Evolutionary conservation across 2,329 filamentous ascomycete species (phyloP), one percentile per base, ranked within the genome.

Genomic region (Ceratocystis papillata): DNA sequence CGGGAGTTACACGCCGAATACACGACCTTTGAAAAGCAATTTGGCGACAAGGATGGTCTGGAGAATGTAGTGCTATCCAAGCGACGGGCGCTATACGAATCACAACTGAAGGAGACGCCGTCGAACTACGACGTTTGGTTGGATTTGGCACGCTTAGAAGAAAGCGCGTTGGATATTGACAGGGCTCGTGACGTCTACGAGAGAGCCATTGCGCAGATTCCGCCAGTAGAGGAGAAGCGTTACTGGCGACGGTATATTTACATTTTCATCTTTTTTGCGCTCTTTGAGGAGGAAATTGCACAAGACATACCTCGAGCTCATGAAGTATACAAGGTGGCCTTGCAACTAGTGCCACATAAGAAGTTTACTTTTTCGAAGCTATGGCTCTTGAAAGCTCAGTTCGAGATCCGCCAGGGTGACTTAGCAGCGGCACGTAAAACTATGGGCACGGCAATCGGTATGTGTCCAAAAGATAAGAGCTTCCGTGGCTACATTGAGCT

Each of bases 51-150:
- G 65, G 90, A 96, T 71, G 94, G 94, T 3, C 90, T 99, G 1
- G 93, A 97, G 72, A 90, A 97, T 74, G 92, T 97, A 7, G 90
- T 99, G 37, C 75, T 97, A n/a, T 91, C 91, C 17, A 99, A 99
- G 75, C 83, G 94, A 70, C 82, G 94, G 71, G 88, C 96, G 20
- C 86, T 94, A 69, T 99, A 99, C 75, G 94, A 99, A 76, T 90
- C 96, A 71, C 88, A 94, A 73, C 84, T 97, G 70, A 93, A 91
- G 72, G 89, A 95, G 73, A 97, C 96, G 72, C 85, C 92, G 1
- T 94, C 95, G 73, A 96, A 96, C 75, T 99, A 99, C 78, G 94
- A 99, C 73, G 83, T 87, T 12, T 99, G 94, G 94, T 93, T 99
- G 71, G 94, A 97, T 75, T 96, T 93, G 75, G 91, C 92, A 30